Evolutionary conservation across 2,329 filamentous ascomycete species (phyloP).

Genomic region (Nemania serpens): DNA sequence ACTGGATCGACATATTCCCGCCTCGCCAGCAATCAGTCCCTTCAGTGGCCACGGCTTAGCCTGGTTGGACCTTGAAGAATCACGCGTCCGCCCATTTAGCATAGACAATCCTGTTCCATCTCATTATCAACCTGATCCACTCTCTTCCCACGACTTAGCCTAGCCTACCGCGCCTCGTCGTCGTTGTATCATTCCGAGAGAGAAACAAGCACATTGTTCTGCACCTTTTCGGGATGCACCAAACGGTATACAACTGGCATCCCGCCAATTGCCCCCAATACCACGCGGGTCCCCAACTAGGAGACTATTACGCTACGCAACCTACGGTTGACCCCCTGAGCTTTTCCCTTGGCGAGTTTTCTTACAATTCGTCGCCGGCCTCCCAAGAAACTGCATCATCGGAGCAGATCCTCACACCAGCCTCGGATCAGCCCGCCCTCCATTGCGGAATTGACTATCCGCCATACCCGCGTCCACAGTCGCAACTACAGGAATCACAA

Average conservation of each 20-base stretch:
- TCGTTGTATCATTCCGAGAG: slow-evolving; percentile 1
- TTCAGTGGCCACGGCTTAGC: slow-evolving; percentile 3
- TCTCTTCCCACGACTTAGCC: background rate
- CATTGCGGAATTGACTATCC: no score
- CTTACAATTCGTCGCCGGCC: slow-evolving; percentile 29
- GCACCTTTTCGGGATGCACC: slow-evolving; percentile 30
- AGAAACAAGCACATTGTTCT: slow-evolving; percentile 3
- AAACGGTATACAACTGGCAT: slow-evolving; percentile 31
- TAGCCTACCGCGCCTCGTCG: no score
- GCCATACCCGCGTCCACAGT: slow-evolving; percentile 26
- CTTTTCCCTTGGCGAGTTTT: slow-evolving; percentile 19
- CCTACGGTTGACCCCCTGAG: slow-evolving; percentile 26
- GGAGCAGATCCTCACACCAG: slow-evolving; percentile 22
- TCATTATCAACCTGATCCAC: background rate
- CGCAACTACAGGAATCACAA: slow-evolving; percentile 3
- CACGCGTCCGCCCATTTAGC: slow-evolving; percentile 9
- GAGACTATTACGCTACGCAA: slow-evolving; percentile 34
- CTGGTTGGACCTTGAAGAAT: background rate
- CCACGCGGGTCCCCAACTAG: slow-evolving; percentile 19
- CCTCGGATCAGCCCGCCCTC: slow-evolving; percentile 1
- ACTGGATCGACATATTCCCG: background rate
- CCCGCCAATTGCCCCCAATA: slow-evolving; percentile 32
- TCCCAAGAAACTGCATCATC: slow-evolving; percentile 27
- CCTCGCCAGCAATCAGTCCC: slow-evolving; percentile 4
- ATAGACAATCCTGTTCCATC: slow-evolving; percentile 14